Evolutionary conservation across 176 grass and related monocot species (phyloP), one percentile per base, ranked within the genome.

Genomic region (Oryza nivara): DNA sequence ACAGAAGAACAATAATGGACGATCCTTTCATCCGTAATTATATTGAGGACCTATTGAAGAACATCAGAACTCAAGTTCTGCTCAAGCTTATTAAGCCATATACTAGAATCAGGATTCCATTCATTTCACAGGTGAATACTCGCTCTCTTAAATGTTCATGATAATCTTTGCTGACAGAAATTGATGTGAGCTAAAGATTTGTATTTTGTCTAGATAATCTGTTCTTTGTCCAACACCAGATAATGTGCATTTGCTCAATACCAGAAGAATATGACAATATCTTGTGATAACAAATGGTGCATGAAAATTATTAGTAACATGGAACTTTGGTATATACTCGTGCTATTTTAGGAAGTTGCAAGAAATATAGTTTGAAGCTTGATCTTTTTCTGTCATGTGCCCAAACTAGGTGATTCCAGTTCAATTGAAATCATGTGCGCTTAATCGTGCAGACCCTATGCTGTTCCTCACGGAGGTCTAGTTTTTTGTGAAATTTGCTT

Each of bases 41-140:
- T 64, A 98, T 98, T 26, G 96, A 98, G 83, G 96, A 98, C 86
- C 86, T 98, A 16, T 84, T 98, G 91, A 98, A 95, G 88, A 98
- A 98, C 81, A 98, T 98, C 77, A 95, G 96, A 88, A 98, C 96
- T 58, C 96, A 98, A 91, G 96, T 98, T 73, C 87, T 98, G 64
- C 96, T 98, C 66, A 98, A 98, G 88, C 91, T 98, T 80, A 98
- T 98, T 78, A 98, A 98, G 76, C 96, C 96, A 60, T 98, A 98
- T 84, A 98, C 96, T 25, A 83, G 96, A 81, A 98, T 98, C 88
- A 83, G 93, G 80, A 99, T 99, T 87, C 96, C 96, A 73, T 99
- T 99, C 83, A 99, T 99, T 91, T 99, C 96, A 67, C 85, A 96
- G 93, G 96, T 96, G 38, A 44, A 63, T 83, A 56, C 73, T 83